Evolutionary conservation across 768 basidiomycete species (phyloP), one percentile per base, ranked within the genome.

Genomic region (Boletus edulis): DNA sequence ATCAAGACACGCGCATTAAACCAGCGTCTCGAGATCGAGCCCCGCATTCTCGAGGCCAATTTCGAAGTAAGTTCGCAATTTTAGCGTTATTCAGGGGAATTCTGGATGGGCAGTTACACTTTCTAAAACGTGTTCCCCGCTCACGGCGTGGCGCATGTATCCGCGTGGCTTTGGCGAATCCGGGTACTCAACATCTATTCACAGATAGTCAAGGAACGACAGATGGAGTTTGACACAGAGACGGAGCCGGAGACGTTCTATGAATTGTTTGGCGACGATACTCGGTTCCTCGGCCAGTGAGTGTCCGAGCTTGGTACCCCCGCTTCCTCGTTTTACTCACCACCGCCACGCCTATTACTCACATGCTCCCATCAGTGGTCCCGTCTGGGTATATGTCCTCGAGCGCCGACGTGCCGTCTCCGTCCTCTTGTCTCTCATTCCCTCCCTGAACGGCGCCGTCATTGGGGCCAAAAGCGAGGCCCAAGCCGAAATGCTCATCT

Each of bases 381-480:
- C 91, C 18, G 88, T 91, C n/a, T 92, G 91, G 88, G 89, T 94
- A 20, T 94, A 92, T 69, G 87, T 94, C 38, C 85, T 94, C 57
- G 91, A 92, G 67, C 83, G 91, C 37, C 78, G 87, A 49, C 82
- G 87, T 38, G 87, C 91, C 7, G 86, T 94, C 46, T 85, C 91
- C 70, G 88, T 91, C 49, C 86, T 87, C 79, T 76, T 81, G 44
- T 83, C 86, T 1, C 81, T 93, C 62, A 89, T 92, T 80, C 87
- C 89, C 52, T 67, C 69, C 24, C 56, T 72, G 39, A 47, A 59
- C 48, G 75, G 85, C 66, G 87, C 77, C 0, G 64, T 94, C 50
- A 87, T 92, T 78, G 89, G 87, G 41, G 85, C 89, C 13, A 75
- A 82, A 4, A 85, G 86, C 68, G 68, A 66, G 1, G 75, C 82